Base-by-base conservation (phyloP, 2,329 filamentous ascomycete species). In the Diaporthe sp. region DNA sequence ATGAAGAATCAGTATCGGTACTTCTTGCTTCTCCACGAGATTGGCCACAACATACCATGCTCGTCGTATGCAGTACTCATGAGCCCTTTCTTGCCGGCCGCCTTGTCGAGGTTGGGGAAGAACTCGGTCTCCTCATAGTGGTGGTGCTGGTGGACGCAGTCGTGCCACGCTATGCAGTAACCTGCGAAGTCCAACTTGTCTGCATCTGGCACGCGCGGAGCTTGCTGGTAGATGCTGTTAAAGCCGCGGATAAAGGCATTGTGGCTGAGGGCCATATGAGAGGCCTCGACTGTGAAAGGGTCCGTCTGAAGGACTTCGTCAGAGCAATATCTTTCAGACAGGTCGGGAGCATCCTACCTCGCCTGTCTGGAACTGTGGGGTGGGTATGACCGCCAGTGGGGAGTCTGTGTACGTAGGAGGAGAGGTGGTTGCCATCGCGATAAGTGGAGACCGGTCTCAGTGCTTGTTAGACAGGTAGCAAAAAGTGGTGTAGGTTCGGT, bases 311-410 rank as follows among this genome's bases (percentile, higher is more conserved):
- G 28, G 17, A 37, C 1, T 37, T 60, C 6, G 10, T 60, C 15
- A 31, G 60, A 68, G 73, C 76, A 68, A 80, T 82, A 4, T 31
- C 28, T 31, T 31, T 31, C 28, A 31, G 28, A 31, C 28, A 31
- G 28, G 28, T 84, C 19, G 7, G 17, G 1, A n/a, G 0, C 19
- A 60, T 22, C 57, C 6, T 6, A 84, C 82, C 81, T 85, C 82
- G 79, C 85, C 82, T 80, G 82, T 82, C 79, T 85, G 82, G 80
- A 58, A 71, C 31, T 71, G 55, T 71, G 77, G 78, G 2, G 77
- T 79, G 37, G 46, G 73, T 12, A 79, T 77, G 49, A 77, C 57
- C 19, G 74, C 46, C 46, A 79, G 58, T 5, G 78, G 78, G n/a
- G 70, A 72, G 74, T 79, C 74, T 2, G 67, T 76, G 73, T 79